These are phyloP conservation scores for Aspergillus transmontanensis DNA, from an alignment of 2,329 filamentous ascomycete genomes.

Conservation along the genomic window DNA sequence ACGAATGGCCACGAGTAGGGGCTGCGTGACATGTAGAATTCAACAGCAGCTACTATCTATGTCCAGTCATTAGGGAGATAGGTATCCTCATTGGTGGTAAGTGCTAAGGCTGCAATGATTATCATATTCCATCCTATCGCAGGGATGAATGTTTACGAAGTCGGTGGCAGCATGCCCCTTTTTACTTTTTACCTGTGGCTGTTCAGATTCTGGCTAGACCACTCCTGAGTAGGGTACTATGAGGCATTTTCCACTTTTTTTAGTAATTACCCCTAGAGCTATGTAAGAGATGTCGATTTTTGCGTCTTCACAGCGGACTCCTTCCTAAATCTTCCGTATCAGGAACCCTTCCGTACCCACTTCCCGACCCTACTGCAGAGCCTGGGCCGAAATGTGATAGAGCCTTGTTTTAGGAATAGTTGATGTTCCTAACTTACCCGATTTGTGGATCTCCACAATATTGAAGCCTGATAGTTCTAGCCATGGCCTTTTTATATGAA, in stretches of 20 bases:
- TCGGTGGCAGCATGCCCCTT: background rate
- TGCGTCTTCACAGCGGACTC: slow-evolving; percentile 4
- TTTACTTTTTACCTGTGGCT: background rate
- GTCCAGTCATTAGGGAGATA: background rate
- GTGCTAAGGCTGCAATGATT: background rate
- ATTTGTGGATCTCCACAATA: slow-evolving; percentile 8
- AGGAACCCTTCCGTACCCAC: slow-evolving; percentile 11
- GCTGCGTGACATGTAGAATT: background rate
- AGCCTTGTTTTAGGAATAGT: slow-evolving; percentile 1
- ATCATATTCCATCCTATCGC: background rate
- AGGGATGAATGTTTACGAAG: background rate
- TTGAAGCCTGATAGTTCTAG: background rate
- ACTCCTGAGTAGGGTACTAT: slow-evolving; percentile 1
- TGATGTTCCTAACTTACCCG: slow-evolving; percentile 12
- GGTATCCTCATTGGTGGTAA: background rate
- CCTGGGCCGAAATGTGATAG: slow-evolving; percentile 9
- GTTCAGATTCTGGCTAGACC: slow-evolving; percentile 4
- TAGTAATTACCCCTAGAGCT: slow-evolving; percentile 3
- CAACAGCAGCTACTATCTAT: background rate
- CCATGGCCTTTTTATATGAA: background rate
- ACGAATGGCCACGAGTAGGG: background rate
- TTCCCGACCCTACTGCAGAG: slow-evolving; percentile 8
- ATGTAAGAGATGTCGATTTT: slow-evolving; percentile 7
- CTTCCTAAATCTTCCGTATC: slow-evolving; percentile 21
- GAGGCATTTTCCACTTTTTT: slow-evolving; percentile 13